Conservation (phyloP, 345 rosid genomes). For the Syzygium jambos region DNA sequence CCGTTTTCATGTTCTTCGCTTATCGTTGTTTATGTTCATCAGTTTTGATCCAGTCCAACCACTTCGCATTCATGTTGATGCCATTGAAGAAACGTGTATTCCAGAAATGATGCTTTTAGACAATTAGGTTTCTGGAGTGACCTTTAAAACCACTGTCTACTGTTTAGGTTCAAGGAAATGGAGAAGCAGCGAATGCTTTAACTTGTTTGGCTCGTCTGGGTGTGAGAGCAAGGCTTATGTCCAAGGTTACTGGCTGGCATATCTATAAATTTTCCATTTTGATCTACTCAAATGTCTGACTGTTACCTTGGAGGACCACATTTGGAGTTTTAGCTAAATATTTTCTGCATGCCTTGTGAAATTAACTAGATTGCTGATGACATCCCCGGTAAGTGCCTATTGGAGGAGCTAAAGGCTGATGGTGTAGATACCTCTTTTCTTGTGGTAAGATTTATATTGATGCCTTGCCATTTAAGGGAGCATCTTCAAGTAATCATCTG, state of each 20-base stretch:
- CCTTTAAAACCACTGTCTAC: no score
- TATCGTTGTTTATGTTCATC: not conserved
- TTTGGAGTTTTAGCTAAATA: not conserved
- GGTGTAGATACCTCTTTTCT: conserved; percentile 32
- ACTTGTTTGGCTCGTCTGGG: conserved; percentile 40
- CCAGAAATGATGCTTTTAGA: not conserved
- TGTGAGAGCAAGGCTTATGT: conserved; percentile 23
- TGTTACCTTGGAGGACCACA: not conserved
- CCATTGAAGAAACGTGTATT: not conserved
- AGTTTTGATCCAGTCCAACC: not conserved
- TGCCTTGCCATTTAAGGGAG: not conserved
- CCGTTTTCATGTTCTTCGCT: not conserved
- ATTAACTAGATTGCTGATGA: conserved; percentile 23
- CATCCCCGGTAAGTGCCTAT: conserved; percentile 14
- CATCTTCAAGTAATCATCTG: not conserved
- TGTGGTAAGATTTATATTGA: conserved; percentile 7
- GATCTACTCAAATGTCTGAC: not conserved
- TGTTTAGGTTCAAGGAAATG: conserved; percentile 30
- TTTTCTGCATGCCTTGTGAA: not conserved
- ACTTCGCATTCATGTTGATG: not conserved
- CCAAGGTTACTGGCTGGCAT: conserved; percentile 15
- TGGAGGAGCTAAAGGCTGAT: conserved; percentile 28
- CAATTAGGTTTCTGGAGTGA: not conserved
- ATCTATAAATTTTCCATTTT: not conserved
- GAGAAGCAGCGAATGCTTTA: conserved; percentile 33